These are phyloP conservation scores for Kazachstania psychrophila DNA, from an alignment of 805 yeast species.

Conservation along the genomic window DNA sequence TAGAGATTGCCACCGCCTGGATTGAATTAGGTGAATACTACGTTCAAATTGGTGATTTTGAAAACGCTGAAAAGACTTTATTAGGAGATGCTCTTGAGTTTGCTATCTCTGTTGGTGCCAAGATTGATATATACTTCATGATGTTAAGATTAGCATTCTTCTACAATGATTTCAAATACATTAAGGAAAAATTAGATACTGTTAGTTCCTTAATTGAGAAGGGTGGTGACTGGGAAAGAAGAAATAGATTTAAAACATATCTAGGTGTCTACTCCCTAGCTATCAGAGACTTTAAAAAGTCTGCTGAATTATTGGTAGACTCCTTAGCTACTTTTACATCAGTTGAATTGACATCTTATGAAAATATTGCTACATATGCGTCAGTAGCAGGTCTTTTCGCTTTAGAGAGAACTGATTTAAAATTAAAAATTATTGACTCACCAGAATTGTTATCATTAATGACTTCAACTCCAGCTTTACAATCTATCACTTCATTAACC, in stretches of 20 bases:
- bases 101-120: constrained; percentile 80
- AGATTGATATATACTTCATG: constrained; percentile 78
- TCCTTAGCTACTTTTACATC: constrained; percentile 93
- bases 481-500: constrained; percentile 74
- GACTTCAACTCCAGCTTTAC: constrained; percentile 60
- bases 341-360: constrained; percentile 80
- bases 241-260: constrained; percentile 89
- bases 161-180: constrained; percentile 64
- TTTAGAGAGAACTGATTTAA: constrained; percentile 74
- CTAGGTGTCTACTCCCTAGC: constrained; percentile 76
- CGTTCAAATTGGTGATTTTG: constrained; percentile 72
- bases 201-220: constrained; percentile 73
- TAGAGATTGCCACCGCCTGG: constrained; percentile 70
- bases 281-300: constrained; percentile 76
- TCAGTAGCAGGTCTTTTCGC: constrained; percentile 80
- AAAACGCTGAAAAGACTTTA: constrained; percentile 56
- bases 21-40: constrained; percentile 80
- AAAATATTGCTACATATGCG: constrained; percentile 81
- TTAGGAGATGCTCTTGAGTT: constrained; percentile 51
- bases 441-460: constrained; percentile 83
- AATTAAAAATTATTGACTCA: constrained; percentile 77
- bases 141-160: constrained; percentile 85
- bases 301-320: constrained; percentile 77
- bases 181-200: constrained; percentile 63
- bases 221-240: constrained; percentile 99